Evolutionary conservation across 345 rosid genomes (phyloP).

Genomic region (Abelmoschus esculentus): DNA sequence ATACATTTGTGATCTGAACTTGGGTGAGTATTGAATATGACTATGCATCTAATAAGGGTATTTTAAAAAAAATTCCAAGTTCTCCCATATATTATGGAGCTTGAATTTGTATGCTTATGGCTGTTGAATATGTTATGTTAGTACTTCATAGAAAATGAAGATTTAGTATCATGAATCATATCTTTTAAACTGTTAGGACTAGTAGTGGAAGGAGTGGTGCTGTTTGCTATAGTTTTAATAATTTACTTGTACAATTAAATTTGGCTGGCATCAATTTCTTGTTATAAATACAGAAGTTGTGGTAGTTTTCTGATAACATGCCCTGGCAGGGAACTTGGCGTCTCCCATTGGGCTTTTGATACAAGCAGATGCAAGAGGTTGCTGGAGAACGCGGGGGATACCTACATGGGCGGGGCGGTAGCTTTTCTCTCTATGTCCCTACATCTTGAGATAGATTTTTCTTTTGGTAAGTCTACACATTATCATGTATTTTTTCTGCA

Average conservation of each 20-base stretch:
- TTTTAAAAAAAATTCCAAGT: neutral
- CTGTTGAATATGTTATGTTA: neutral
- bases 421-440: neutral
- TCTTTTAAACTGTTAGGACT: neutral
- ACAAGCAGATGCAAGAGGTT: slow-evolving; percentile 97
- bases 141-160: neutral
- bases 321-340: slow-evolving; percentile 98
- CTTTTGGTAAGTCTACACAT: slow-evolving; percentile 3
- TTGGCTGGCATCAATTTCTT: neutral
- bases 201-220: neutral
- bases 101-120: neutral
- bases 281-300: neutral
- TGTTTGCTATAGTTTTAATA: neutral
- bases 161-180: neutral
- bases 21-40: neutral
- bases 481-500: slow-evolving; percentile 41
- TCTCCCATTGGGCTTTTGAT: slow-evolving; percentile 47
- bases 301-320: slow-evolving; percentile 81
- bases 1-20: neutral
- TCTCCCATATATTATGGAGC: neutral
- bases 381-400: slow-evolving; percentile 99
- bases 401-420: slow-evolving; percentile 99
- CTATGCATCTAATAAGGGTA: neutral
- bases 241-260: neutral
- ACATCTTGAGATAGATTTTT: neutral